Percentiles rank a stretch among this genome's conserved stretches.
Conservation (phyloP, 2,329 filamentous ascomycete genomes). For the Cordyceps javanica region DNA sequence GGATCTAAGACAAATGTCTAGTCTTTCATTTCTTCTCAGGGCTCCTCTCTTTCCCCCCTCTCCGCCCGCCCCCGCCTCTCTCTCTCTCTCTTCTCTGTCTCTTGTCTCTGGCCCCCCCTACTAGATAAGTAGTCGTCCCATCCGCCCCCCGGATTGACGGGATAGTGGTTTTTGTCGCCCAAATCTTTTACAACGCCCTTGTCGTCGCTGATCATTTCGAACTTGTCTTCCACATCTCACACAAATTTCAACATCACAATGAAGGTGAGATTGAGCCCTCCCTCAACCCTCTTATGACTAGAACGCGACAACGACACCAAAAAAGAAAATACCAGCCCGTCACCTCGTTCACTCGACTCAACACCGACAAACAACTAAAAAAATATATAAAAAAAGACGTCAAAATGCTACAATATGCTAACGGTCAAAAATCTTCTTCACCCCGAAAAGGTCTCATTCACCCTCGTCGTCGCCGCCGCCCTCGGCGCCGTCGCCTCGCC, state of each 20-base stretch:
- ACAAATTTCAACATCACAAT: background rate
- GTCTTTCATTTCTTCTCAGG: too few species aligned
- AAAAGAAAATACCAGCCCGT: background rate
- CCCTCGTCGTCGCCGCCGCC: constrained; percentile 5
- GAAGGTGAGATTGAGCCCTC: constrained; percentile 6
- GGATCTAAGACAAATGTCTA: background rate
- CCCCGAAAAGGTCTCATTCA: background rate
- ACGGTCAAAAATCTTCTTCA: too few species aligned
- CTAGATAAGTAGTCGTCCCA: background rate
- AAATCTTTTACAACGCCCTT: background rate
- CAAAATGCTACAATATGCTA: too few species aligned
- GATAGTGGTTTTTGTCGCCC: too few species aligned
- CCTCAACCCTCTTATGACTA: background rate
- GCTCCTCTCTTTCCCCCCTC: background rate
- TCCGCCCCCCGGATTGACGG: too few species aligned
- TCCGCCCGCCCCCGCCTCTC: too few species aligned
- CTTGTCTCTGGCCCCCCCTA: background rate
- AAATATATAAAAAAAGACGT: background rate
- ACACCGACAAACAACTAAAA: background rate
- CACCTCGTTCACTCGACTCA: background rate
- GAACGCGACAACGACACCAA: background rate
- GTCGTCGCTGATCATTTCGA: background rate
- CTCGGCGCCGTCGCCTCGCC: constrained; percentile 7
- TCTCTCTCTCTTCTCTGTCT: background rate
- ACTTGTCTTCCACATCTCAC: background rate